Percentiles rank a stretch among this genome's conserved stretches.
Conservation (phyloP, 768 basidiomycete genomes). For the Chalciporus piperatus region DNA sequence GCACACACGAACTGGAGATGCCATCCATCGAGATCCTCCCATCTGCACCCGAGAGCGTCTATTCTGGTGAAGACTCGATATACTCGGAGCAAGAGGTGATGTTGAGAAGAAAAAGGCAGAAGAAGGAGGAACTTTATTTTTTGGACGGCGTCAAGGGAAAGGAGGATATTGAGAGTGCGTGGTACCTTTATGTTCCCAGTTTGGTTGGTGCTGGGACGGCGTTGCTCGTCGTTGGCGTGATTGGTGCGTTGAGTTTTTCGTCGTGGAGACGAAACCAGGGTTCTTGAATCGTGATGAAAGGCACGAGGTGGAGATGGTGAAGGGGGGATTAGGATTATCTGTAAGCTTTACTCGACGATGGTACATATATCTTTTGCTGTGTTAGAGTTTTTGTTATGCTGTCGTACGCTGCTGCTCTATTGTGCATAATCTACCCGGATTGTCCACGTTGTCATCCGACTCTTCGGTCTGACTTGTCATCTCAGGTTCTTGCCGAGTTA, state of each 20-base stretch:
- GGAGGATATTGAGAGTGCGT: constrained; percentile 66
- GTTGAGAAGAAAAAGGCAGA: constrained; percentile 47
- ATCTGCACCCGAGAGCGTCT: constrained; percentile 26
- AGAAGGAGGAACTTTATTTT: constrained; percentile 54
- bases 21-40: constrained; percentile 56
- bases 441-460: no score
- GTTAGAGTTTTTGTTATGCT: constrained; percentile 5
- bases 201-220: constrained; percentile 85
- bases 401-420: neutral
- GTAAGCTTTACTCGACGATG: constrained; percentile 7
- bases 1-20: constrained; percentile 56
- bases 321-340: constrained; percentile 3
- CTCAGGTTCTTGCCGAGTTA: no score
- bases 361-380: constrained; percentile 19
- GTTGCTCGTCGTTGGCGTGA: constrained; percentile 71
- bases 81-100: constrained; percentile 32
- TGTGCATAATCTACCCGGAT: neutral
- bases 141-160: constrained; percentile 42
- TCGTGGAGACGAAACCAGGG: constrained; percentile 65
- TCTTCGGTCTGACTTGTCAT: no score
- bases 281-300: constrained; percentile 34
- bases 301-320: neutral
- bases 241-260: constrained; percentile 76
- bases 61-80: constrained; percentile 24
- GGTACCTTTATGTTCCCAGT: constrained; percentile 79